Conservation (phyloP, 345 rosid genomes). For the Populus alba region DNA sequence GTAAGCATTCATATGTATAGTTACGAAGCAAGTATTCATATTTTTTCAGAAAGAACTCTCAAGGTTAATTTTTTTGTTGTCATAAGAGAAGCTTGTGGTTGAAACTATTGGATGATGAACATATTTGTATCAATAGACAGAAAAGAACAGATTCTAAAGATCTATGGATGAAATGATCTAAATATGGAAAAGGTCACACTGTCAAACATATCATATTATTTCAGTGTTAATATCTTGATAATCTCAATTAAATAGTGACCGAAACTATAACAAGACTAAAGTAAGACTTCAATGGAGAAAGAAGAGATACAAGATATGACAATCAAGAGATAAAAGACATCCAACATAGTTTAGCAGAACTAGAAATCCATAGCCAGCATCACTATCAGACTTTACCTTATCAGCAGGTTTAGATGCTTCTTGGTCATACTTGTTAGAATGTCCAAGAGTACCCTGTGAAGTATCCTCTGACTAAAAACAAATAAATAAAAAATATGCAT, state of each 20-base stretch:
- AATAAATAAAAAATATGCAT: slow-evolving; percentile 16
- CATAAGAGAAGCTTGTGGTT: not conserved
- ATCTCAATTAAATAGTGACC: not conserved
- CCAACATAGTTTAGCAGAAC: not conserved
- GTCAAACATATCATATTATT: not conserved
- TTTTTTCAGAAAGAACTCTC: not conserved
- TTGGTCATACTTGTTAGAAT: slow-evolving; percentile 67
- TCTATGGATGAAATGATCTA: not conserved
- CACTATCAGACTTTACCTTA: slow-evolving; percentile 44
- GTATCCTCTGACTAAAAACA: slow-evolving; percentile 75
- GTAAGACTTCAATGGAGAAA: not conserved
- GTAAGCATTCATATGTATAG: slow-evolving; percentile 4
- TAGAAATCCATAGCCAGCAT: not conserved
- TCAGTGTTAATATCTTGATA: not conserved
- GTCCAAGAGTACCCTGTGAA: slow-evolving; percentile 59
- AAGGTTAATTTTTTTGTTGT: not conserved
- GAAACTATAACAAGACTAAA: not conserved
- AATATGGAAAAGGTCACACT: not conserved
- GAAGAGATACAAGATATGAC: not conserved
- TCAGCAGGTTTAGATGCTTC: slow-evolving; percentile 71
- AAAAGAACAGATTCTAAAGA: not conserved
- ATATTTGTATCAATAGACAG: not conserved
- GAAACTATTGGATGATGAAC: not conserved
- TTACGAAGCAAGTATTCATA: slow-evolving; percentile 2
- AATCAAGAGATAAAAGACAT: not conserved